Conservation (phyloP, 108 stramenopile genomes). For the Asterionellopsis glacialis region DNA sequence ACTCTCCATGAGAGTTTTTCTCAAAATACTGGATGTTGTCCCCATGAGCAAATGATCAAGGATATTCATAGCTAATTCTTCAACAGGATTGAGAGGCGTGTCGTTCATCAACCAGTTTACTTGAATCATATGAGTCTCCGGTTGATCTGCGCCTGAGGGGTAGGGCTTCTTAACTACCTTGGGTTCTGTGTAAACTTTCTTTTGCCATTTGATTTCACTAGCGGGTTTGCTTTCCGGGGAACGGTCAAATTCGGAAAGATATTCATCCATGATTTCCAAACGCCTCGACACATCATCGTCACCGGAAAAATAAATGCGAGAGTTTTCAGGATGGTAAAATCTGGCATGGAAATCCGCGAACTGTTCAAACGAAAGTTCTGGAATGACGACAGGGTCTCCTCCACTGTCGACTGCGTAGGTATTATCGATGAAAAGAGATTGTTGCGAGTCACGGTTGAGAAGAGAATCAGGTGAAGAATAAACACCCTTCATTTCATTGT, state of each 20-base stretch:
- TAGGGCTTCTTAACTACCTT: constrained; percentile 43
- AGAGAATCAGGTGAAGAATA: constrained; percentile 92
- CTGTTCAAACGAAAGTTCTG: constrained; percentile 90
- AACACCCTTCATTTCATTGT: constrained; percentile 99
- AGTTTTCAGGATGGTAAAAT: constrained; percentile 96
- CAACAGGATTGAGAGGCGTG: constrained; percentile 63
- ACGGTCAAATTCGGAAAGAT: constrained; percentile 77
- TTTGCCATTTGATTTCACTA: constrained; percentile 65
- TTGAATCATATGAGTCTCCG: constrained; percentile 80
- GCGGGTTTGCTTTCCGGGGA: constrained; percentile 66
- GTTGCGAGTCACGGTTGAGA: constrained; percentile 82
- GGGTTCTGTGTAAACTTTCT: constrained; percentile 61
- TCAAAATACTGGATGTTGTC: constrained; percentile 84
- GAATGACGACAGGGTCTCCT: constrained; percentile 95
- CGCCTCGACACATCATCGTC: constrained; percentile 90
- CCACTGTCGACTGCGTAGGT: constrained; percentile 95
- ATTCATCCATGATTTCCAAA: constrained; percentile 91
- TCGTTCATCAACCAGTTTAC: constrained; percentile 96
- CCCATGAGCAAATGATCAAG: constrained; percentile 92
- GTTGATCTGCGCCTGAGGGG: constrained; percentile 68
- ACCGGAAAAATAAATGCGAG: constrained; percentile 91
- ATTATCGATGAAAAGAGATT: constrained; percentile 92
- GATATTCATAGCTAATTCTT: constrained; percentile 81
- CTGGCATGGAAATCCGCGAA: constrained; percentile 89
- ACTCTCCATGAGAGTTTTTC: constrained; percentile 89